phyloP scores from a whole-genome alignment of 1,139 yeast genomes.

The Wickerhamomyces sp. region DNA sequence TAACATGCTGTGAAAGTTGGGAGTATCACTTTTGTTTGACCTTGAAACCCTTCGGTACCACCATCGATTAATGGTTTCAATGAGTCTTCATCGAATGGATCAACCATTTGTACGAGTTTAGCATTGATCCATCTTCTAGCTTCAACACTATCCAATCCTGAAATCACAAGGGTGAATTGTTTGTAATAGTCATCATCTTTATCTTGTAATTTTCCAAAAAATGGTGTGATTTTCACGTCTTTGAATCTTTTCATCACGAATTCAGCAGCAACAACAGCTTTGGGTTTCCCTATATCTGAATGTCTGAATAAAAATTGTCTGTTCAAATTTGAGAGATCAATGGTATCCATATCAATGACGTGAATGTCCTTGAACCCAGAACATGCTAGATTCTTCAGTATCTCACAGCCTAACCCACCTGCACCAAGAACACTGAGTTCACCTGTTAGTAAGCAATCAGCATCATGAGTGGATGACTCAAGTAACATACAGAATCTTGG shows the following conservation, averaged over 20 bases:
- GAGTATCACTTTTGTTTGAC: conserved; percentile 82
- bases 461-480: no score
- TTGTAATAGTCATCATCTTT: conserved; percentile 58
- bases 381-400: conserved; percentile 75
- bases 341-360: conserved; percentile 93
- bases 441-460: conserved; percentile 1
- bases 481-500: conserved; percentile 30
- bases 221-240: conserved; percentile 47
- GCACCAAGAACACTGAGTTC: conserved; percentile 68
- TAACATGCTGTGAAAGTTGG: conserved; percentile 88
- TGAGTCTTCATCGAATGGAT: conserved; percentile 42
- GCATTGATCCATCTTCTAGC: conserved; percentile 93
- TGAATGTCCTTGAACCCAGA: conserved; percentile 72
- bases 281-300: conserved; percentile 71
- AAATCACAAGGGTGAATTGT: conserved; percentile 68
- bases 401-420: conserved; percentile 95
- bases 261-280: conserved; percentile 75
- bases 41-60: conserved; percentile 93
- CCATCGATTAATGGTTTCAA: conserved; percentile 88
- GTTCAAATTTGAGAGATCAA: conserved; percentile 84
- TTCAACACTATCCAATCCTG: conserved; percentile 87
- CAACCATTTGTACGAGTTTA: conserved; percentile 60
- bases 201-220: conserved; percentile 70
- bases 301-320: conserved; percentile 81
- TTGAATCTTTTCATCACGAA: conserved; percentile 47